Evolutionary conservation across 768 basidiomycete genomes (phyloP).

Genomic region (Kondoa malvinella): DNA sequence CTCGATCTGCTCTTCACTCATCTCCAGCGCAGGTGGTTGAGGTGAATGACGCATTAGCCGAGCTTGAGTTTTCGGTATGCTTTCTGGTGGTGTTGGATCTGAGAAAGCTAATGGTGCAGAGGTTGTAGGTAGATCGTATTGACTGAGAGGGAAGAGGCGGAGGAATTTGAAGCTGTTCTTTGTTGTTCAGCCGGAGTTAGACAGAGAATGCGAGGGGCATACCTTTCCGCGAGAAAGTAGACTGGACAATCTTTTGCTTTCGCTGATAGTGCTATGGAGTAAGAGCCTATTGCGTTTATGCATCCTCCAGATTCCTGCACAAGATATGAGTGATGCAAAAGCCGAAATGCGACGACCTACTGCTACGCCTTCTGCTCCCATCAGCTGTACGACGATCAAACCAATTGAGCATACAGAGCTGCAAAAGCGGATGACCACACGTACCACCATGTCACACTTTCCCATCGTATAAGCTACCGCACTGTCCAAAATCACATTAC

Average conservation of each 20-base stretch:
- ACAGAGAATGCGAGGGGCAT: not conserved
- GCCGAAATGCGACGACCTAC: not conserved
- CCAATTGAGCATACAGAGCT: not conserved
- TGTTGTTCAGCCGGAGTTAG: not conserved
- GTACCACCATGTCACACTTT: slow-evolving; percentile 39
- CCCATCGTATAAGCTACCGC: slow-evolving; percentile 88
- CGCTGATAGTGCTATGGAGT: slow-evolving; percentile 91
- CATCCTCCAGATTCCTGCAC: not conserved
- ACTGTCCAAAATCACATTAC: slow-evolving; percentile 84
- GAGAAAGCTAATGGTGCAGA: slow-evolving; percentile 10
- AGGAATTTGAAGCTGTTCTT: slow-evolving; percentile 18
- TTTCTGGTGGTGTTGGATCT: not conserved
- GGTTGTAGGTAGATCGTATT: slow-evolving; percentile 17
- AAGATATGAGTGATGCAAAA: not conserved
- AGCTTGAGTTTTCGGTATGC: slow-evolving; percentile 5
- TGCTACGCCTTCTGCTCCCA: not conserved
- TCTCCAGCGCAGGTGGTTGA: slow-evolving; percentile 12
- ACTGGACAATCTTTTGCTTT: slow-evolving; percentile 88
- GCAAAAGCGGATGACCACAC: slow-evolving; percentile 36
- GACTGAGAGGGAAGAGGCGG: slow-evolving; percentile 18
- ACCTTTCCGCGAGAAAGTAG: slow-evolving; percentile 40
- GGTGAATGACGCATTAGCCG: slow-evolving; percentile 10
- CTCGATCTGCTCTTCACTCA: slow-evolving; percentile 18
- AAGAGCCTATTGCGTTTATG: slow-evolving; percentile 54
- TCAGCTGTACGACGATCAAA: not conserved